Base-by-base conservation (phyloP, 2,329 filamentous ascomycete genomes). In the Phialophora macrospora region DNA sequence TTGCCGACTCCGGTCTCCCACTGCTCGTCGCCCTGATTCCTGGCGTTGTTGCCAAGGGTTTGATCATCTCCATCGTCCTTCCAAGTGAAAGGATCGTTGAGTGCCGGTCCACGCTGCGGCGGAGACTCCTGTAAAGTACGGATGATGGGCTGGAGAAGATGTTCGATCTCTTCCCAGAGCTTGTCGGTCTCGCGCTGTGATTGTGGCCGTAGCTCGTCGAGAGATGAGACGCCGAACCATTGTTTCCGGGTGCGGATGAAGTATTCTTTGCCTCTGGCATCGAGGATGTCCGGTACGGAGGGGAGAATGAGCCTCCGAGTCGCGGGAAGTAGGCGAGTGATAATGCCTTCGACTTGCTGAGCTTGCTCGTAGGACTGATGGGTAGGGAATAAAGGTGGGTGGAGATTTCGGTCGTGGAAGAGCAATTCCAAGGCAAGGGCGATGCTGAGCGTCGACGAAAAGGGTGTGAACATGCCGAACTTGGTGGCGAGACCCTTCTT, bases 221-320 rank as follows among this genome's bases (percentile, higher is more conserved):
- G 56, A 17, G 55, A 46, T 8, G 48, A 30, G 12, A 64, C 62
- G 9, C 28, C 12, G 38, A 64, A 64, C 62, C 62, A 64, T 44
- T 46, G 28, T 17, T n/a, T 30, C 11, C 56, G 56, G 7, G 62
- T 64, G 34, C 28, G 34, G 48, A 51, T 59, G n/a, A 64, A 64
- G 41, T 60, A 60, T 32, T 64, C 48, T 44, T 24, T 34, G 14
- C 62, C 62, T 44, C 62, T 34, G 24, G 52, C 56, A 26, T 64
- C 62, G n/a, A 64, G 55, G 20, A 64, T 32, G n/a, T 59, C 48
- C 3, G 62, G 55, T 8, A 64, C 62, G 3, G 55, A 59, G 20
- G 62, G 62, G 28, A 64, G 52, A n/a, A 64, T 54, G 12, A 64
- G 49, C n/a, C 55, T 22, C 14, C 62, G 28, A 22, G 55, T 41